Conservation (phyloP, 2,329 filamentous ascomycete genomes). For the Xylariaceae sp. region DNA sequence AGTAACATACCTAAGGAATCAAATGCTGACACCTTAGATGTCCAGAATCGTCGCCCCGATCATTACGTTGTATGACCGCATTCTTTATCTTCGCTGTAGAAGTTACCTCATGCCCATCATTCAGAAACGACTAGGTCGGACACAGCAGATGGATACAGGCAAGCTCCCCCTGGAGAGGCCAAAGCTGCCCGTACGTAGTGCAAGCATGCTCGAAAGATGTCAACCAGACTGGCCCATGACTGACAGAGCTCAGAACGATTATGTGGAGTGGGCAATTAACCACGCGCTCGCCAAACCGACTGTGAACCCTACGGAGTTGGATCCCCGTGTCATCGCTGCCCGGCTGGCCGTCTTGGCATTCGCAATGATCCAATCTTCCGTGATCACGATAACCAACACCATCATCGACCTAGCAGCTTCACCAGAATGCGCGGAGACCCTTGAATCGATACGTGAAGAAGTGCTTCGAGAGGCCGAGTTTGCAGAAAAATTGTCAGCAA, state of each 20-base stretch:
- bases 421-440: conserved; percentile 20
- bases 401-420: conserved; percentile 36
- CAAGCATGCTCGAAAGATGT: background rate
- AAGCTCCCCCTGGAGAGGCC: conserved; percentile 20
- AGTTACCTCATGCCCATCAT: conserved; percentile 34
- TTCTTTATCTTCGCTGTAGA: conserved; percentile 31
- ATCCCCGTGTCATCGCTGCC: conserved; percentile 31
- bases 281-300: conserved; percentile 31
- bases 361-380: conserved; percentile 37
- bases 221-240: background rate
- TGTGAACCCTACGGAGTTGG: conserved; percentile 27
- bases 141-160: conserved; percentile 11
- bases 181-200: conserved; percentile 19
- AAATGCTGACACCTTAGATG: background rate
- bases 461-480: conserved; percentile 25
- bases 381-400: conserved; percentile 36
- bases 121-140: conserved; percentile 26
- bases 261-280: conserved; percentile 37
- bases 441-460: conserved; percentile 34
- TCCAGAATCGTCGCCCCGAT: conserved; percentile 29
- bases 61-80: conserved; percentile 30
- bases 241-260: conserved; percentile 31
- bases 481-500: background rate
- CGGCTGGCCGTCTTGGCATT: conserved; percentile 34
- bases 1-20: background rate